Conservation (phyloP, 768 basidiomycete species). For the Pisolithus tinctorius region DNA sequence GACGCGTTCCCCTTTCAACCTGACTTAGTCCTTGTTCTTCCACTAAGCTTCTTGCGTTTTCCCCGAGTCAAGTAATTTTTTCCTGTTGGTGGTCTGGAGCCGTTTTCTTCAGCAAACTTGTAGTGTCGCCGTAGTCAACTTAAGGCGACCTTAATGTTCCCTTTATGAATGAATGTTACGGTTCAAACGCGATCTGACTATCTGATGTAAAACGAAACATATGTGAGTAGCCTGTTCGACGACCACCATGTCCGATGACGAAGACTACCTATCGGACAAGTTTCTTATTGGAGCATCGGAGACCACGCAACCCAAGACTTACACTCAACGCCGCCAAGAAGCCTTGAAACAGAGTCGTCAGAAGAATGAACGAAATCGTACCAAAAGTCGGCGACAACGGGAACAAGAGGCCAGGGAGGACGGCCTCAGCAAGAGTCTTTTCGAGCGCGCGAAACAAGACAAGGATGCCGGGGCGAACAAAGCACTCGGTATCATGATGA, state of each 20-base stretch:
- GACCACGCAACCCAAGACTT: constrained; percentile 48
- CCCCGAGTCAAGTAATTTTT: constrained; percentile 25
- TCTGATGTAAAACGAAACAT: not conserved
- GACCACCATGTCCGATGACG: constrained; percentile 61
- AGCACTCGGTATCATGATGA: constrained; percentile 86
- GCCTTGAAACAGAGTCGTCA: constrained; percentile 47
- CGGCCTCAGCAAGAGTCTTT: constrained; percentile 73
- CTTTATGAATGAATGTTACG: constrained; percentile 19
- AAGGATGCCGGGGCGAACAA: constrained; percentile 50
- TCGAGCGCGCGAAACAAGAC: constrained; percentile 67
- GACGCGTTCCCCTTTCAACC: constrained; percentile 20
- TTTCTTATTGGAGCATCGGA: constrained; percentile 49
- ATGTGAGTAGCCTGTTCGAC: not conserved
- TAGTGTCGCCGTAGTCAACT: constrained; percentile 26
- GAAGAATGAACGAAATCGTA: constrained; percentile 62
- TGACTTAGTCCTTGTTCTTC: constrained; percentile 28
- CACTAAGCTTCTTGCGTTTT: constrained; percentile 33
- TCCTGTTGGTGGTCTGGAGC: constrained; percentile 38
- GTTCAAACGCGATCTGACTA: no score
- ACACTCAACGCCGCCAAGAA: constrained; percentile 64
- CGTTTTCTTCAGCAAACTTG: constrained; percentile 30
- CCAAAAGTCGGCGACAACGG: constrained; percentile 55
- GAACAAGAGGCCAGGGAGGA: constrained; percentile 74
- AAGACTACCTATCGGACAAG: constrained; percentile 86
- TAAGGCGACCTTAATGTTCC: constrained; percentile 16